Evolutionary conservation across 257 asterid species (phyloP), one percentile per base, ranked within the genome.

Genomic region (Mitragyna speciosa): DNA sequence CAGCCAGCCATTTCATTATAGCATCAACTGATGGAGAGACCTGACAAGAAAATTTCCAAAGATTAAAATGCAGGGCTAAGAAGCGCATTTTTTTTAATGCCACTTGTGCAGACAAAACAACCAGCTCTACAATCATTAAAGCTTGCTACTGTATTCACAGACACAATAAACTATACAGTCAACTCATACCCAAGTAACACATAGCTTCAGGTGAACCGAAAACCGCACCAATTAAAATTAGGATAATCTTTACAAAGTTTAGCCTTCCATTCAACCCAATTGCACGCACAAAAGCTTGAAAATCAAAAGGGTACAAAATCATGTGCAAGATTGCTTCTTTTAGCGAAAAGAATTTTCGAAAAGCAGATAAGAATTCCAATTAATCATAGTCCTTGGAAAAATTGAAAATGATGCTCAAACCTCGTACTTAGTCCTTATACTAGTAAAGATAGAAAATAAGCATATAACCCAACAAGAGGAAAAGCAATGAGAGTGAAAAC

Each of bases 401-500:
- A 17, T 19, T 54, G 61, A 20, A 54, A 54, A 17, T 17, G 24
- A 17, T 48, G 1, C 61, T 54, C 7, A 19, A 17, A 19, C 28
- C 8, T 6, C 26, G 7, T 6, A n/a, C 7, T 6, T 6, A 19
- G 63, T 56, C 26, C 36, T 31, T 12, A 14, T 51, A 51, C 4
- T 51, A 51, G 56, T 1, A 54, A 54, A 52, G 20, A 20, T 17
- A 7, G 61, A 54, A 54, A 85, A 70, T n/a, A 26, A 19, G 52
- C 68, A 77, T n/a, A 75, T 91, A 96, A 98, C 96, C 97, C 98
- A 66, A 96, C 98, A 26, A 96, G 91, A 81, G 99, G 99, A 71
- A 96, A 96, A 30, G 95, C 99, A 79, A 89, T 52, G 85, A 88
- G 78, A 70, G 87, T 82, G 85, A 90, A 82, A 15, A 89, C 80